These are phyloP conservation scores for Pseudocercospora ulei DNA, from an alignment of 2,329 filamentous ascomycete species.

Conservation along the genomic window DNA sequence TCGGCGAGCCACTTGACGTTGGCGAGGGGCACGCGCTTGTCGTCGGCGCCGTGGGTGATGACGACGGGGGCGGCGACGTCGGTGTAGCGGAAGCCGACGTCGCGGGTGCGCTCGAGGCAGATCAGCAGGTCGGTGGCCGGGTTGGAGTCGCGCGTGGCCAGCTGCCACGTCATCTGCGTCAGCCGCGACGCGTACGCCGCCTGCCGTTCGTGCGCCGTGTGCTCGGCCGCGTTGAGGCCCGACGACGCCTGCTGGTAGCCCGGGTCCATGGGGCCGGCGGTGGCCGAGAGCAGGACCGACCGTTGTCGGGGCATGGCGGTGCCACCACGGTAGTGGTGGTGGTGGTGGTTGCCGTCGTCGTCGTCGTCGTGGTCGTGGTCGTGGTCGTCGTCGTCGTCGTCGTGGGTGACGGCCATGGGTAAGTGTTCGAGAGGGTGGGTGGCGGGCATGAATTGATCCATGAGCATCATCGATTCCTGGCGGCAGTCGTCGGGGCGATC, in stretches of 20 bases:
- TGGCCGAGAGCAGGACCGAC: conserved; percentile 30
- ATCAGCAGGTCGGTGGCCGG: conserved; percentile 87
- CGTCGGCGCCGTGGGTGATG: conserved; percentile 85
- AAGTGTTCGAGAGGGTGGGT: conserved; percentile 31
- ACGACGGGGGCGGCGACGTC: conserved; percentile 86
- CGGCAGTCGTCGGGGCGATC: conserved; percentile 31
- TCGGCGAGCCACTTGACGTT: conserved; percentile 93
- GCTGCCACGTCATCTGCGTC: conserved; percentile 87
- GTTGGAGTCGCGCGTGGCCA: conserved; percentile 83
- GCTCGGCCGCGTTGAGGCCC: conserved; percentile 44
- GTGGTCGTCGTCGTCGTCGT: conserved; percentile 18
- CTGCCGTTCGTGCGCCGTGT: conserved; percentile 62
- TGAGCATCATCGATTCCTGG: conserved; percentile 43
- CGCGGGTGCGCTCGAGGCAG: conserved; percentile 79
- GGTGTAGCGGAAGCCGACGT: conserved; percentile 92
- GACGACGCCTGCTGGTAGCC: conserved; percentile 38
- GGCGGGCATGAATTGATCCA: conserved; percentile 42
- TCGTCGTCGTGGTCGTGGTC: conserved; percentile 22
- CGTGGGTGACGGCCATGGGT: conserved; percentile 23
- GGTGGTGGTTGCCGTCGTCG: conserved; percentile 11
- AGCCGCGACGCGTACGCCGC: conserved; percentile 71
- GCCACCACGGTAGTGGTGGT: no score
- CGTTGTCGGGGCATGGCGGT: conserved; percentile 23
- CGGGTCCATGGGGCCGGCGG: conserved; percentile 32
- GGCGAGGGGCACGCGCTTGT: conserved; percentile 84